Conservation (phyloP, 345 rosid genomes). For the Stellera chamaejasme region DNA sequence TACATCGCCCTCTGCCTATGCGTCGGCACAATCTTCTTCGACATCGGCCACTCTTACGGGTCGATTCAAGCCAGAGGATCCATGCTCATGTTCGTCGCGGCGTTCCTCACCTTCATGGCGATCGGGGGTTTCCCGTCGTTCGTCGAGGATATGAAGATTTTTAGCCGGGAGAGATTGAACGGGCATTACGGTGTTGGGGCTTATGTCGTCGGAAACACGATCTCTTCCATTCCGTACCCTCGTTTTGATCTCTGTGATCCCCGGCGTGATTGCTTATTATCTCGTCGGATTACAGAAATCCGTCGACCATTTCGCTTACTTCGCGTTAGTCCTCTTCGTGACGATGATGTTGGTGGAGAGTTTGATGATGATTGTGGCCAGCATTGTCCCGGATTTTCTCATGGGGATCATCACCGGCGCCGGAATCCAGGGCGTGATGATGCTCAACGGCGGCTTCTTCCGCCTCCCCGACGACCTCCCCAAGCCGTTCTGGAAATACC, state of each 20-base stretch:
- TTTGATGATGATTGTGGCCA: slow-evolving; percentile 53
- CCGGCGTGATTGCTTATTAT: slow-evolving; percentile 41
- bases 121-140: slow-evolving; percentile 55
- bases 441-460: slow-evolving; percentile 39
- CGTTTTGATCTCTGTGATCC: slow-evolving; percentile 27
- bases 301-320: slow-evolving; percentile 31
- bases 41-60: slow-evolving; percentile 13
- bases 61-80: slow-evolving; percentile 43
- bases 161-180: slow-evolving; percentile 42
- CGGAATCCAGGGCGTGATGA: slow-evolving; percentile 45
- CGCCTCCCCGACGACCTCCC: slow-evolving; percentile 38
- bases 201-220: slow-evolving; percentile 37
- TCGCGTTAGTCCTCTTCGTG: slow-evolving; percentile 23
- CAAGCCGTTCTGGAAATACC: slow-evolving; percentile 35
- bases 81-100: slow-evolving; percentile 34
- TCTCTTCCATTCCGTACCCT: slow-evolving; percentile 39
- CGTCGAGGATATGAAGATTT: slow-evolving; percentile 45
- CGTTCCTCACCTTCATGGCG: slow-evolving; percentile 45
- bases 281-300: slow-evolving; percentile 32
- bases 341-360: slow-evolving; percentile 41
- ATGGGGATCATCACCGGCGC: slow-evolving; percentile 51
- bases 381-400: slow-evolving; percentile 41
- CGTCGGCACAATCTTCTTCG: slow-evolving; percentile 27
- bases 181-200: slow-evolving; percentile 48
- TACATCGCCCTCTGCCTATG: slow-evolving; percentile 32